Percentiles rank a stretch among this genome's conserved stretches.
Conservation (phyloP, 1,139 yeast genomes). For the Pichia sp. region DNA sequence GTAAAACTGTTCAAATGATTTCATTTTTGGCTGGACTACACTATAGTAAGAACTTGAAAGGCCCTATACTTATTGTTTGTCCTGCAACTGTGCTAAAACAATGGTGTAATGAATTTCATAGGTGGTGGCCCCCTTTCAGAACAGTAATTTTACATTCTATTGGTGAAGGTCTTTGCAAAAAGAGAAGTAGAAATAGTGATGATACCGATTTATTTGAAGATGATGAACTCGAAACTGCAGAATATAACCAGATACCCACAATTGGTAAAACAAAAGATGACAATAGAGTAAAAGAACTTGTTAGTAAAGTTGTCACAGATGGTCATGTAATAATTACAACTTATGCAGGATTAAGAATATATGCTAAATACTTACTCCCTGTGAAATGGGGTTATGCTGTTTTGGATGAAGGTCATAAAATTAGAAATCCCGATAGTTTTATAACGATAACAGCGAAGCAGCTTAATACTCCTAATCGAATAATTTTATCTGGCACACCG, state of each 20-base stretch:
- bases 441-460: slow-evolving; percentile 82
- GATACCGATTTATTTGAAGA: slow-evolving; percentile 25
- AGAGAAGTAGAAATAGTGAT: slow-evolving; percentile 13
- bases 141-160: slow-evolving; percentile 84
- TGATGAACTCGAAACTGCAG: slow-evolving; percentile 33
- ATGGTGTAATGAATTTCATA: slow-evolving; percentile 92
- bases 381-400: slow-evolving; percentile 85
- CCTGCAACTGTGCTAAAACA: slow-evolving; percentile 96
- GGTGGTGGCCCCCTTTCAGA: slow-evolving; percentile 97
- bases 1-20: slow-evolving; percentile 88
- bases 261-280: slow-evolving; percentile 30
- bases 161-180: slow-evolving; percentile 65
- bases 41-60: slow-evolving; percentile 64
- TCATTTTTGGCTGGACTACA: slow-evolving; percentile 87
- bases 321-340: slow-evolving; percentile 91
- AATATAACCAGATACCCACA: slow-evolving; percentile 20
- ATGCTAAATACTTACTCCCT: slow-evolving; percentile 61
- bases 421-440: slow-evolving; percentile 88
- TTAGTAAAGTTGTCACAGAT: slow-evolving; percentile 42
- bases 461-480: slow-evolving; percentile 69
- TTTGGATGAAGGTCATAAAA: slow-evolving; percentile 94
- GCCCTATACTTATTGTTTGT: slow-evolving; percentile 82
- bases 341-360: slow-evolving; percentile 80
- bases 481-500: slow-evolving; percentile 92
- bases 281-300: slow-evolving; percentile 37